Evolutionary conservation across 495 filamentous ascomycete species (phyloP).

Genomic region (Penicillium odoratum): DNA sequence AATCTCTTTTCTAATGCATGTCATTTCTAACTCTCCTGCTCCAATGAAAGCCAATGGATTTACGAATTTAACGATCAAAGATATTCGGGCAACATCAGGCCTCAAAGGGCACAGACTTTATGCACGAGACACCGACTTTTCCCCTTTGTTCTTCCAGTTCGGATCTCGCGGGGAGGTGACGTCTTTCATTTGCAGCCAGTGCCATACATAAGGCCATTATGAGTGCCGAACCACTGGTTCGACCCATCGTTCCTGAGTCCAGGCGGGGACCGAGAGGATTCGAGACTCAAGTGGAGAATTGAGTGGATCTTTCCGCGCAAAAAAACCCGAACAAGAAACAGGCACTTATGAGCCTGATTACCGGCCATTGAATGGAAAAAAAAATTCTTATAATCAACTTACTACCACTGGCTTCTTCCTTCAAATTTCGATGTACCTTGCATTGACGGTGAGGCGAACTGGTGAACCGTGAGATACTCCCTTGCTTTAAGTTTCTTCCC

Average conservation of each 20-base stretch:
- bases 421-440: constrained; percentile 13
- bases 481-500: constrained; percentile 17
- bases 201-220: constrained; percentile 19
- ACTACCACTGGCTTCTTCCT: neutral
- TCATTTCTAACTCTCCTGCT: neutral
- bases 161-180: constrained; percentile 15
- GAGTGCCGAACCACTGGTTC: constrained; percentile 23
- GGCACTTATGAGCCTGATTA: constrained; percentile 4
- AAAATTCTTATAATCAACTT: neutral
- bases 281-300: neutral
- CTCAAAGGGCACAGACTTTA: constrained; percentile 3
- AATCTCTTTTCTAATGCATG: constrained; percentile 5
- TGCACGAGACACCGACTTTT: constrained; percentile 27
- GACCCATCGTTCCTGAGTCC: constrained; percentile 26
- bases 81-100: constrained; percentile 7
- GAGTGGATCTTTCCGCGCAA: constrained; percentile 2
- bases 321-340: constrained; percentile 12
- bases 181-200: constrained; percentile 14
- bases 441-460: constrained; percentile 15
- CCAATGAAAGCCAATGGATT: neutral
- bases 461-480: constrained; percentile 14
- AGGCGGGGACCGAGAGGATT: constrained; percentile 15
- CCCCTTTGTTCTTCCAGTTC: constrained; percentile 9
- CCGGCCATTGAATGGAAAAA: neutral
- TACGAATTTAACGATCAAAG: neutral